Conservation (phyloP, 1,139 yeast genomes). For the Kurtzmaniella quercitrusa region DNA sequence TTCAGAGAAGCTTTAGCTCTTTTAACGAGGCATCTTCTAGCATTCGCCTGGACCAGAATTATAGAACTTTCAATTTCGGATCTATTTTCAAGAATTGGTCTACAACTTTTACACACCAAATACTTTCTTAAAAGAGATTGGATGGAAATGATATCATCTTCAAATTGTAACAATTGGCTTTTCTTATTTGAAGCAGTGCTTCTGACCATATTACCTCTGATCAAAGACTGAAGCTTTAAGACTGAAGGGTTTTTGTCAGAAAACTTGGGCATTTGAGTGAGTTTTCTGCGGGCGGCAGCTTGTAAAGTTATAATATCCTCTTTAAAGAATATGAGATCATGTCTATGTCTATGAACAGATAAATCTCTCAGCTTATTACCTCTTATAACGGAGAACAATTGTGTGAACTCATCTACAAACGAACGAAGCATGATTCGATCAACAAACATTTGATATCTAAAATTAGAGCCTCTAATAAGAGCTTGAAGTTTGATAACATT, state of each 20-base stretch:
- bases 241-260: constrained; percentile 6
- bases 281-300: constrained; percentile 27
- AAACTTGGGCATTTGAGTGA: constrained; percentile 12
- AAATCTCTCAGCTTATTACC: constrained; percentile 32
- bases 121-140: constrained; percentile 30
- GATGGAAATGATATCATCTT: constrained; percentile 14
- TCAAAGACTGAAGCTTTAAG: constrained; percentile 21
- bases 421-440: constrained; percentile 56
- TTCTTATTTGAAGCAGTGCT: neutral
- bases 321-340: constrained; percentile 24
- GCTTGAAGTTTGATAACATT: constrained; percentile 51
- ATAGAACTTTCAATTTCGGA: constrained; percentile 21
- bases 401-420: constrained; percentile 42
- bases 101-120: constrained; percentile 17
- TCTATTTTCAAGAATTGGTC: constrained; percentile 20
- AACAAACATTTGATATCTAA: constrained; percentile 61
- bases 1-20: constrained; percentile 12
- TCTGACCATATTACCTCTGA: constrained; percentile 20
- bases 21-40: constrained; percentile 24
- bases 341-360: constrained; percentile 39
- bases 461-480: constrained; percentile 59
- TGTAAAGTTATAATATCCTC: constrained; percentile 33
- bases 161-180: constrained; percentile 10
- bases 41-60: constrained; percentile 29
- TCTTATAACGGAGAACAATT: constrained; percentile 35